These are phyloP conservation scores for Pyricularia pennisetigena DNA, from an alignment of 2,329 filamentous ascomycete species.

Conservation along the genomic window DNA sequence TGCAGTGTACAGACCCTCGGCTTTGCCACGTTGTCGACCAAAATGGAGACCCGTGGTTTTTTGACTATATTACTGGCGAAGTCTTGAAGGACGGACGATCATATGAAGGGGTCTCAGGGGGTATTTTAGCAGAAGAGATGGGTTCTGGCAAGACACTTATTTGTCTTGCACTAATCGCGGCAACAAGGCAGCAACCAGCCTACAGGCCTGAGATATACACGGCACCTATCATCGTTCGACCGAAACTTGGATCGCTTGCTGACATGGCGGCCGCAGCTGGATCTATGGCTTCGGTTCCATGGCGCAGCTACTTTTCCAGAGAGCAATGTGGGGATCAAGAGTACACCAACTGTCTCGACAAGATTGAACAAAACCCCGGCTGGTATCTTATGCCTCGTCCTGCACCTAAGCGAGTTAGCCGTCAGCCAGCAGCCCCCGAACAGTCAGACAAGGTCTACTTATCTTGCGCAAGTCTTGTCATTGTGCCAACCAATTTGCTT, in stretches of 20 bases:
- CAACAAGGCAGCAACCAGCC: slow-evolving; percentile 61
- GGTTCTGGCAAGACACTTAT: slow-evolving; percentile 82
- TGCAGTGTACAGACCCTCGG: slow-evolving; percentile 61
- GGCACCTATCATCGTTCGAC: slow-evolving; percentile 26
- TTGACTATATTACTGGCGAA: slow-evolving; percentile 52
- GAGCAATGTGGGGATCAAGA: slow-evolving; percentile 35
- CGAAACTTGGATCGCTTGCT: slow-evolving; percentile 47
- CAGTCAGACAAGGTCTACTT: slow-evolving; percentile 41
- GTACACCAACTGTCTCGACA: slow-evolving; percentile 42
- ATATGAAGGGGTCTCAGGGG: slow-evolving; percentile 68
- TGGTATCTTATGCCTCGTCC: slow-evolving; percentile 46
- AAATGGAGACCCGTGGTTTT: slow-evolving; percentile 55
- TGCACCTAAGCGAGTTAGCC: slow-evolving; percentile 24
- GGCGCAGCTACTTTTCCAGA: slow-evolving; percentile 53
- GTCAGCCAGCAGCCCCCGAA: slow-evolving; percentile 17
- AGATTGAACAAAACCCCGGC: slow-evolving; percentile 47
- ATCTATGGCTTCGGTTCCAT: slow-evolving; percentile 59
- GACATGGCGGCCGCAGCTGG: slow-evolving; percentile 61
- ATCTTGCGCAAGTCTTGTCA: slow-evolving; percentile 61
- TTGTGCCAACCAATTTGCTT: slow-evolving; percentile 76
- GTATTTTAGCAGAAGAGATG: slow-evolving; percentile 75
- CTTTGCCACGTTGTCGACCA: slow-evolving; percentile 52
- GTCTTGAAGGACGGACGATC: slow-evolving; percentile 56
- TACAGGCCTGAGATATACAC: slow-evolving; percentile 51
- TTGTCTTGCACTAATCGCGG: slow-evolving; percentile 39